Conservation (phyloP, 148 eudicot genomes). For the Rhododendron kiyosumense region DNA sequence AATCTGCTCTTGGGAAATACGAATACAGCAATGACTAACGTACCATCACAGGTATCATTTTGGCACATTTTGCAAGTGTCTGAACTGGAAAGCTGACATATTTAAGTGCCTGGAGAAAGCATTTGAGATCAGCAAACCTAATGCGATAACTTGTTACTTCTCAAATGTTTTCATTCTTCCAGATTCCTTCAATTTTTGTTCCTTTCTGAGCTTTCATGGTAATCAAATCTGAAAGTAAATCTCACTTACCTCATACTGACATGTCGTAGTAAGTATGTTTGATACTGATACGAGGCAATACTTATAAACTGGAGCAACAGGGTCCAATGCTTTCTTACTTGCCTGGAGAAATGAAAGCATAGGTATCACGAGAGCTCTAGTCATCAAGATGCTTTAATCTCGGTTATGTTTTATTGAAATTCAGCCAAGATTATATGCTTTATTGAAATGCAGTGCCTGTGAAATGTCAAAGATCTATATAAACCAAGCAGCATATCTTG, state of each 20-base stretch:
- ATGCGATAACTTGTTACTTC: not conserved
- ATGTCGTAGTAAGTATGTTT: slow-evolving; percentile 96
- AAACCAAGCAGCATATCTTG: not conserved
- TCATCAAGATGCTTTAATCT: not conserved
- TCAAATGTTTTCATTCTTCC: not conserved
- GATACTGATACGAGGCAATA: slow-evolving; percentile 81
- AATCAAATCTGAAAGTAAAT: slow-evolving; percentile 3
- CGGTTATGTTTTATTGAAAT: not conserved
- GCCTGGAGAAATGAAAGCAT: slow-evolving; percentile 40
- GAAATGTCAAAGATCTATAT: not conserved
- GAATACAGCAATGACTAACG: slow-evolving; percentile 11
- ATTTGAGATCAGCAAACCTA: slow-evolving; percentile 5
- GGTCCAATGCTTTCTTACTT: slow-evolving; percentile 81
- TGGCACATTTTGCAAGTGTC: slow-evolving; percentile 96
- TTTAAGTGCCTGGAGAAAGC: slow-evolving; percentile 72
- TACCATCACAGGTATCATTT: slow-evolving; percentile 99
- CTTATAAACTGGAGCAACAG: slow-evolving; percentile 94
- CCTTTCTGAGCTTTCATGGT: not conserved
- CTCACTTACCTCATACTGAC: slow-evolving; percentile 84
- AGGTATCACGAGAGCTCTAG: not conserved
- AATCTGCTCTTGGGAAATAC: not conserved
- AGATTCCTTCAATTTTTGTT: not conserved
- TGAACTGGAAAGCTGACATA: slow-evolving; percentile 98
- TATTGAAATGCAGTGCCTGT: not conserved
- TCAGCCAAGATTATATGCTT: not conserved